Evolutionary conservation across 768 basidiomycete genomes (phyloP).

Genomic region (Dacryopinax primogenitus): DNA sequence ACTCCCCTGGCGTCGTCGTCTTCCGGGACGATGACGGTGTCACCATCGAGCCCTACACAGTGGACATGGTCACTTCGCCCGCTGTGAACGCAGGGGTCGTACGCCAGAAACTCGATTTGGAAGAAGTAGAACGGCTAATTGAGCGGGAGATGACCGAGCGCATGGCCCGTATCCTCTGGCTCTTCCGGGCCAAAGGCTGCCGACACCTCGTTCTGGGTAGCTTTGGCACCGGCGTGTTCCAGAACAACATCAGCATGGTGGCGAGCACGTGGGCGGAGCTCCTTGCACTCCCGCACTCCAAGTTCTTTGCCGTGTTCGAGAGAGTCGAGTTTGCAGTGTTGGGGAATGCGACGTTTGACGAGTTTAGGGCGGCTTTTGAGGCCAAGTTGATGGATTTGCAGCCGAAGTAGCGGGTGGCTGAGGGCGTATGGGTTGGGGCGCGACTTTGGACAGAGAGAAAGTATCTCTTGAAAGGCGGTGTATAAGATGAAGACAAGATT

Average conservation of each 20-base stretch:
- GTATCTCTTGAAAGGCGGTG: no score
- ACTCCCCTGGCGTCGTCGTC: constrained; percentile 48
- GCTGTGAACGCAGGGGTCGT: constrained; percentile 60
- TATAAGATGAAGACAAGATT: no score
- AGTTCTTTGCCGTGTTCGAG: constrained; percentile 48
- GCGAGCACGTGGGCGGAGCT: constrained; percentile 55
- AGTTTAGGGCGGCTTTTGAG: constrained; percentile 32
- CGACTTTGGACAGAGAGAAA: no score
- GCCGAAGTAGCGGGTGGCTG: constrained; percentile 6
- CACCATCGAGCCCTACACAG: constrained; percentile 43
- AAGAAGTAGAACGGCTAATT: constrained; percentile 34
- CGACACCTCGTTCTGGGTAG: constrained; percentile 54
- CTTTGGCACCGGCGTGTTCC: constrained; percentile 69
- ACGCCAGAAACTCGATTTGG: constrained; percentile 25
- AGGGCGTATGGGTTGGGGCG: no score
- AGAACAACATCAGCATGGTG: constrained; percentile 45
- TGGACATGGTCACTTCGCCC: constrained; percentile 57
- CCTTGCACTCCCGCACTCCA: constrained; percentile 35
- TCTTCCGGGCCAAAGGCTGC: constrained; percentile 51
- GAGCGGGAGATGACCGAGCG: constrained; percentile 50
- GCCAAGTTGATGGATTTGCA: constrained; percentile 10
- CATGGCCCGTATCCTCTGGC: constrained; percentile 51
- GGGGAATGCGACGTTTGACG: constrained; percentile 36
- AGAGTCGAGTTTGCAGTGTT: constrained; percentile 56
- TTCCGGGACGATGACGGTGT: constrained; percentile 52